Base-by-base conservation (phyloP, 768 basidiomycete genomes). In the Pisolithus tinctorius region DNA sequence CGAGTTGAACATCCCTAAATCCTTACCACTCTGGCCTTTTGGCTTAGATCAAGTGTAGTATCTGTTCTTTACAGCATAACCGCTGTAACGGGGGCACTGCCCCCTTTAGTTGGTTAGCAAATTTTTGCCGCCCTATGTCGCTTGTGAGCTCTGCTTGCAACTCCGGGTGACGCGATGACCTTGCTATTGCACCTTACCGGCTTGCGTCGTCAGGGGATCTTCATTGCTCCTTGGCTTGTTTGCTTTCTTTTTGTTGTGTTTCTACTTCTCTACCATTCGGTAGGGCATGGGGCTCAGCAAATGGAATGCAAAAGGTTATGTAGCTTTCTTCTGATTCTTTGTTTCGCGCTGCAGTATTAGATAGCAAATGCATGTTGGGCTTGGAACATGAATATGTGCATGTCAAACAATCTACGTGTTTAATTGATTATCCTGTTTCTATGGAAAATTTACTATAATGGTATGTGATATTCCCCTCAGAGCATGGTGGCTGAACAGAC, bases 51-150 rank as follows among this genome's bases (percentile, higher is more conserved):
- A 73, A 73, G 72, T 73, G 72, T 74, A 73, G 72, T 73, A 74
- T 74, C 86, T 90, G 87, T 88, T 88, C 86, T 88, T 86, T 82
- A 82, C 81, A 82, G 80, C 82, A 81, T 82, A 82, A 83, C 73
- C 72, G 71, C 74, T 74, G 72, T 74, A 73, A 75, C 72, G 70
- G 62, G 58, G 67, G 69, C 73, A 74, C 69, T 68, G 73, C 70
- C 59, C 64, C 63, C 67, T 27, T 45, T 45, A 11, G 26, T 63
- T 78, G 77, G 77, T 80, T 79, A 79, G 78, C 69, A 73, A 67
- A 75, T 74, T 76, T 75, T 75, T 75, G 73, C 67, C 71, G 71
- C 73, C 74, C 75, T 75, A 20, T 62, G 54, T 60, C 76, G 20
- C 75, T 76, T 11, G 20, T n/a, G 52, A 53, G 65, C 66, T 67